Conservation (phyloP, 1,284 basidiomycete species). For the Neotropicomus parvogracilis region DNA sequence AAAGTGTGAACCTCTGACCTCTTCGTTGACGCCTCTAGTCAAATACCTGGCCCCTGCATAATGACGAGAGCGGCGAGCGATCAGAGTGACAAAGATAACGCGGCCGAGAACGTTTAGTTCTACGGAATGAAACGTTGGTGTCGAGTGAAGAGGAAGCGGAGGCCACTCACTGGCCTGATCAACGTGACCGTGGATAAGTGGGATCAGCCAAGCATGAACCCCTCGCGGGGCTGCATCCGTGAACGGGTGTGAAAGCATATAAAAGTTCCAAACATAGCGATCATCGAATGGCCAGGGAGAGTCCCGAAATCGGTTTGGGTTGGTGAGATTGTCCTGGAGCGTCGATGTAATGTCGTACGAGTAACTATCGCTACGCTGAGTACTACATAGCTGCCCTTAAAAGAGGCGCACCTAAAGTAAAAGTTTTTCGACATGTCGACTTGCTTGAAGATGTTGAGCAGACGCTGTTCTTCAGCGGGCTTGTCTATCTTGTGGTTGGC, state of each 20-base stretch:
- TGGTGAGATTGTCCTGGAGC: constrained; percentile 90
- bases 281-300: constrained; percentile 73
- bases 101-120: constrained; percentile 90
- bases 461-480: constrained; percentile 77
- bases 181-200: constrained; percentile 93
- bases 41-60: constrained; percentile 96
- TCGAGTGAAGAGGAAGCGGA: not conserved
- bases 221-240: constrained; percentile 27
- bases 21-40: constrained; percentile 91
- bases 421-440: constrained; percentile 99
- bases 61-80: constrained; percentile 91
- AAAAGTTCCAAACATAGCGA: constrained; percentile 95
- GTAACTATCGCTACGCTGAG: constrained; percentile 53
- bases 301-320: constrained; percentile 40
- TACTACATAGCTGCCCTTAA: not conserved
- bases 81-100: constrained; percentile 89
- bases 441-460: constrained; percentile 93
- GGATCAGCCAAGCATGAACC: constrained; percentile 75
- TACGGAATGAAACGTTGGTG: constrained; percentile 33
- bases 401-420: constrained; percentile 80
- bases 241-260: constrained; percentile 77
- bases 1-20: constrained; percentile 42
- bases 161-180: constrained; percentile 89
- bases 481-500: constrained; percentile 78
- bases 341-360: constrained; percentile 97